A percentile compares a stretch with the other conserved stretches of the same genome.
Conservation (phyloP, 345 rosid species). For the Microcos paniculata region DNA sequence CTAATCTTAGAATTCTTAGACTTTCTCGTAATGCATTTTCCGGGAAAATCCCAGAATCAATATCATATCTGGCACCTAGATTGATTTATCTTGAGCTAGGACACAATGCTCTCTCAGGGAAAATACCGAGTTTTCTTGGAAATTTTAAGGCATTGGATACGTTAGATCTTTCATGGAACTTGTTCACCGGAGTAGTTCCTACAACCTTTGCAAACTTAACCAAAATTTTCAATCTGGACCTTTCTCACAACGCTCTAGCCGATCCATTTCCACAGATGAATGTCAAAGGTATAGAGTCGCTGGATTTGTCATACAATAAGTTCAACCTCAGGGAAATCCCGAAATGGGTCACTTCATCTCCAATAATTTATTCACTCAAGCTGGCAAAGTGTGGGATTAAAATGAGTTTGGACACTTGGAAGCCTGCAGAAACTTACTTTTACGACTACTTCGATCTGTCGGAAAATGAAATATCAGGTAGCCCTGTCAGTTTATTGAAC, state of each 20-base stretch:
- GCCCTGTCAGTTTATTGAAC: constrained; percentile 50
- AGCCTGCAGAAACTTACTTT: constrained; percentile 61
- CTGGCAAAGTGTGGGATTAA: constrained; percentile 73
- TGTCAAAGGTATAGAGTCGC: constrained; percentile 77
- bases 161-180: constrained; percentile 60
- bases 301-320: constrained; percentile 61
- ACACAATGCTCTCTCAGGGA: constrained; percentile 53
- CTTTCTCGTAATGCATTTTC: constrained; percentile 59
- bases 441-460: constrained; percentile 76
- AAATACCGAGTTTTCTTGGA: constrained; percentile 59
- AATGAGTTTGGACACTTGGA: constrained; percentile 52
- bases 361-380: constrained; percentile 67
- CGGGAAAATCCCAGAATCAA: constrained; percentile 55
- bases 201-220: constrained; percentile 61
- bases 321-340: constrained; percentile 65
- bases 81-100: constrained; percentile 55
- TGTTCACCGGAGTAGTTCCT: constrained; percentile 48
- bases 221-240: constrained; percentile 78
- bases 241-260: constrained; percentile 51
- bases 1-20: constrained; percentile 34
- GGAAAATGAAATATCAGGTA: constrained; percentile 61
- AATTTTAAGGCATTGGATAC: constrained; percentile 61
- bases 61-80: constrained; percentile 45
- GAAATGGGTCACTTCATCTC: constrained; percentile 70
- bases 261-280: constrained; percentile 73